phyloP scores from a whole-genome alignment of 768 basidiomycete species.

The Russula foetens region DNA sequence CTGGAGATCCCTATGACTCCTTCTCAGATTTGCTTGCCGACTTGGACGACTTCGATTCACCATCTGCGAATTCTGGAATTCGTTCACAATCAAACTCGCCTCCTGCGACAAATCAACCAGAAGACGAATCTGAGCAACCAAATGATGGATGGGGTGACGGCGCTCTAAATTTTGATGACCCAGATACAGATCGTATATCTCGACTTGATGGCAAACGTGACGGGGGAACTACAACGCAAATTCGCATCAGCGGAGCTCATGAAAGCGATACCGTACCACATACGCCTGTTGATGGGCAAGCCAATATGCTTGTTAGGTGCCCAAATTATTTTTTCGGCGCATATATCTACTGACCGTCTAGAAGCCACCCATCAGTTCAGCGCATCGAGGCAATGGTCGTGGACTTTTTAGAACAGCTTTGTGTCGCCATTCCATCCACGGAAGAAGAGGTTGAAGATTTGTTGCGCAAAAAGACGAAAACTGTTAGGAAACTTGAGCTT shows the following conservation, averaged over 20 bases:
- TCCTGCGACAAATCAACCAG: not conserved
- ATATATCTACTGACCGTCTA: not conserved
- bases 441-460: not conserved
- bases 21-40: slow-evolving; percentile 1
- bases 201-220: not conserved
- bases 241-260: not conserved
- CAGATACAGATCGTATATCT: not conserved
- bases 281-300: not conserved
- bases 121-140: not conserved
- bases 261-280: not conserved
- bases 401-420: slow-evolving; percentile 12
- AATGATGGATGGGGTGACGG: not conserved
- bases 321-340: not conserved
- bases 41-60: not conserved
- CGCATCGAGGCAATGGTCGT: slow-evolving; percentile 9
- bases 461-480: not conserved
- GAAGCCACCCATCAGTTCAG: not conserved
- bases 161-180: not conserved
- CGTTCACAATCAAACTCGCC: not conserved
- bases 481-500: slow-evolving; percentile 28
- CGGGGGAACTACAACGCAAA: not conserved
- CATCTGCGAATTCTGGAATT: not conserved
- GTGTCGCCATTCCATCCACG: slow-evolving; percentile 10
- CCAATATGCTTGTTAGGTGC: not conserved
- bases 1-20: not conserved